These are phyloP conservation scores for Fusarium coicis DNA, from an alignment of 2,329 filamentous ascomycete species.

Conservation along the genomic window DNA sequence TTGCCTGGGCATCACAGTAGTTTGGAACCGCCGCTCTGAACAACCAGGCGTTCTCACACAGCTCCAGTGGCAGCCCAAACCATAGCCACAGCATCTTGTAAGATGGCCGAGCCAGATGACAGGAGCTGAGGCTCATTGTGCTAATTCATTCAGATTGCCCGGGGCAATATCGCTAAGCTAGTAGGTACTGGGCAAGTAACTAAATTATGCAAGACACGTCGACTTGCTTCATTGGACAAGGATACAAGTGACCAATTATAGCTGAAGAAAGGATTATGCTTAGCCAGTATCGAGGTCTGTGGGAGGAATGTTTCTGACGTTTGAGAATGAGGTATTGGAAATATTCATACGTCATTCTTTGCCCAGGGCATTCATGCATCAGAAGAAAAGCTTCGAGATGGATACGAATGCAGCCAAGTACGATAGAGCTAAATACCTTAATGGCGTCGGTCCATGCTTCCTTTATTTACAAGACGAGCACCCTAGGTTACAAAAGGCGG, in stretches of 20 bases:
- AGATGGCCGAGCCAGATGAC: neutral
- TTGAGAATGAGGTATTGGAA: neutral
- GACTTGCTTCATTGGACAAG: conserved; percentile 24
- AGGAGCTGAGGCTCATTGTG: neutral
- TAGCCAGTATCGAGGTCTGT: neutral
- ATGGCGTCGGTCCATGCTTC: neutral
- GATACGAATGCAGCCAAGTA: neutral
- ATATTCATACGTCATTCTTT: neutral
- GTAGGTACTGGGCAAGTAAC: neutral
- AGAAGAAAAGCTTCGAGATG: neutral
- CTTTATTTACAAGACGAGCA: neutral
- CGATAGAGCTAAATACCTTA: neutral
- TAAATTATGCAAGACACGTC: conserved; percentile 46
- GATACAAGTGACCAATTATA: conserved; percentile 1
- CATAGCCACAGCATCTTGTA: neutral
- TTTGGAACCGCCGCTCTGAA: neutral
- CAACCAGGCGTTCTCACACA: neutral
- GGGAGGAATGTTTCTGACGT: neutral
- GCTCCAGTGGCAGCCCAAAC: neutral
- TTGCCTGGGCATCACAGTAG: neutral
- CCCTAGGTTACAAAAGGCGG: neutral
- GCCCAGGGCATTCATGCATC: neutral
- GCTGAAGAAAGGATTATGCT: neutral
- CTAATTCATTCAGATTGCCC: neutral
- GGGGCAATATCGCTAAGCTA: conserved; percentile 22